Evolutionary conservation across 2,329 filamentous ascomycete genomes (phyloP).

Genomic region (Huntiella decipiens): DNA sequence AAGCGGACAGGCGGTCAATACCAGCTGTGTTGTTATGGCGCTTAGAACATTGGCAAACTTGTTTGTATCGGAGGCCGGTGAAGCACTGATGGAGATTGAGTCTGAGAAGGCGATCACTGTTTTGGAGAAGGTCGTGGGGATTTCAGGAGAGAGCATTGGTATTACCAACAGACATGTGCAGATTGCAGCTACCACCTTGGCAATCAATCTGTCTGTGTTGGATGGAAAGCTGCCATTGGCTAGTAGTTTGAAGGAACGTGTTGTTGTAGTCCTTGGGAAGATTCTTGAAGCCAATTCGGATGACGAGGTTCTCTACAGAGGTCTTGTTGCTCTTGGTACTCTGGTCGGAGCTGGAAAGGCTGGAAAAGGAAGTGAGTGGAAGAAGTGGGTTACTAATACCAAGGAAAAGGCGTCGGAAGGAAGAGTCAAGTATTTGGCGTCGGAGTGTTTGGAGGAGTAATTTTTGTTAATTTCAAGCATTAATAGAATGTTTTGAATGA

Average conservation of each 20-base stretch:
- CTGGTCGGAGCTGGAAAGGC: slow-evolving; percentile 28
- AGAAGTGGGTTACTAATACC: slow-evolving; percentile 23
- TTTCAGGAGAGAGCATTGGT: slow-evolving; percentile 21
- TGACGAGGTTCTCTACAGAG: slow-evolving; percentile 65
- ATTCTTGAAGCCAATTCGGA: slow-evolving; percentile 52
- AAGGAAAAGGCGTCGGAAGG: slow-evolving; percentile 26
- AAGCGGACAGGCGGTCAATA: slow-evolving; percentile 37
- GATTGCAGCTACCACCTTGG: slow-evolving; percentile 62
- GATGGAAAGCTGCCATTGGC: slow-evolving; percentile 17
- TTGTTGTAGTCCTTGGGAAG: slow-evolving; percentile 42
- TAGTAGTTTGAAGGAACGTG: slow-evolving; percentile 27
- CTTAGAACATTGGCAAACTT: slow-evolving; percentile 67
- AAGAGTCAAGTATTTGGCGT: slow-evolving; percentile 27
- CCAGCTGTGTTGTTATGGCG: slow-evolving; percentile 78
- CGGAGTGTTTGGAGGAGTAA: slow-evolving; percentile 22
- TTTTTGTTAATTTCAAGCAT: neutral
- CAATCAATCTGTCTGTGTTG: slow-evolving; percentile 70
- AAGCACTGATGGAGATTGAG: slow-evolving; percentile 40
- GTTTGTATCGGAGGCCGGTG: slow-evolving; percentile 56
- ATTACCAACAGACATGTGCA: slow-evolving; percentile 56
- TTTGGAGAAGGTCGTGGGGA: slow-evolving; percentile 41
- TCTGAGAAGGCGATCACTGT: slow-evolving; percentile 40
- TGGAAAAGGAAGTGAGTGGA: slow-evolving; percentile 6
- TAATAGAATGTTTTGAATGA: neutral
- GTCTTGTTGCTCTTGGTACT: slow-evolving; percentile 68